Conservation (phyloP, 1,284 basidiomycete species). For the Cerrena zonata region DNA sequence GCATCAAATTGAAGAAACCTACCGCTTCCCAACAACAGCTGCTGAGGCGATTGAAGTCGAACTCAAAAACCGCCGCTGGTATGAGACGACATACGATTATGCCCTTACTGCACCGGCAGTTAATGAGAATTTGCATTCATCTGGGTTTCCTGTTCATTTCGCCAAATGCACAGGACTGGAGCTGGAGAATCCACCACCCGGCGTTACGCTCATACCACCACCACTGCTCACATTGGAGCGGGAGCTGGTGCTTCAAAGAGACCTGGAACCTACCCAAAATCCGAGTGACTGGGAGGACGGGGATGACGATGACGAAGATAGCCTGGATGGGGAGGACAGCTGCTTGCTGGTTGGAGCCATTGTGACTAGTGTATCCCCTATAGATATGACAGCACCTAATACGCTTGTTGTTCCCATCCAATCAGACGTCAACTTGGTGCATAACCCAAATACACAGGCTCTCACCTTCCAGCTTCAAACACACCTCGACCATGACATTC, state of each 20-base stretch:
- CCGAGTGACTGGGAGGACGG: too few relatives aligned
- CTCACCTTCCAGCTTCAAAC: slow-evolving; percentile 3
- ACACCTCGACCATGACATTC: slow-evolving; percentile 1
- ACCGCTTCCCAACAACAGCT: neutral
- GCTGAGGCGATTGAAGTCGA: slow-evolving; percentile 1
- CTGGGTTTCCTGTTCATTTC: neutral
- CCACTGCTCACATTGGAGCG: neutral
- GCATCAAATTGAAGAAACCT: neutral
- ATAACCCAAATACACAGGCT: neutral
- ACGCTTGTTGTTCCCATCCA: neutral
- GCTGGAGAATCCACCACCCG: neutral
- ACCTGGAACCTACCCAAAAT: neutral
- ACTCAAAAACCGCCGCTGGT: slow-evolving; percentile 1
- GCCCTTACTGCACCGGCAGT: slow-evolving; percentile 2
- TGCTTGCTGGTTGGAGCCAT: too few relatives aligned
- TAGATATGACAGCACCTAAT: neutral
- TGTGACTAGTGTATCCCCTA: too few relatives aligned
- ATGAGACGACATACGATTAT: neutral
- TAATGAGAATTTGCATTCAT: too few relatives aligned
- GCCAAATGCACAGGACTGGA: neutral
- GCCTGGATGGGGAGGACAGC: too few relatives aligned
- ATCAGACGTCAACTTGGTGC: neutral
- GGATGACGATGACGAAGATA: neutral
- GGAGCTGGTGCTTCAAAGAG: neutral
- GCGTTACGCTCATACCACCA: neutral